These are phyloP conservation scores for Nicotiana obtusifolia DNA, from an alignment of 257 asterid species.

Conservation along the genomic window DNA sequence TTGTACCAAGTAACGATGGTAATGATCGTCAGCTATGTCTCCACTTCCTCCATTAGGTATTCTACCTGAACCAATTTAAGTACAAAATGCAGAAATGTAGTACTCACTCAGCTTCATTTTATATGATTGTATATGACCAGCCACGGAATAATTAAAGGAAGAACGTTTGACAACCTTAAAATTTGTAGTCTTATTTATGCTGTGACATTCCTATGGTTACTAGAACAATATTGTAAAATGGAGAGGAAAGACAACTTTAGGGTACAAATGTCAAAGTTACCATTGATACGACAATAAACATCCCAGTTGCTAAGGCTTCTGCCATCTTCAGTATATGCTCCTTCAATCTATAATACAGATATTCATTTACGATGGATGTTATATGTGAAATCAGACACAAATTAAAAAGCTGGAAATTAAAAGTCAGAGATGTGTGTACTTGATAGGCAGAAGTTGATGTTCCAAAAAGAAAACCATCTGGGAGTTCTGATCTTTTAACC, in stretches of 20 bases:
- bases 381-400: neutral
- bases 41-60: conserved; percentile 33
- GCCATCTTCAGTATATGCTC: conserved; percentile 27
- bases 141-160: neutral
- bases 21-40: conserved; percentile 38
- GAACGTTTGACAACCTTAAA: neutral
- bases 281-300: conserved; percentile 11
- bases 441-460: conserved; percentile 15
- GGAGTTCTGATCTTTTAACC: neutral
- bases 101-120: no score
- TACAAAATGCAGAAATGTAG: neutral
- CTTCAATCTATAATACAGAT: conserved; percentile 17
- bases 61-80: conserved; percentile 19
- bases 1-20: conserved; percentile 37
- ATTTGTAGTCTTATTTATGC: no score
- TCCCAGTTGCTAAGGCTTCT: conserved; percentile 27
- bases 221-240: no score
- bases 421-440: neutral
- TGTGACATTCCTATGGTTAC: no score
- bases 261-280: neutral
- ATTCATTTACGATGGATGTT: neutral
- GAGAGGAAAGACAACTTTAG: no score
- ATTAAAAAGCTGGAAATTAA: neutral
- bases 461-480: conserved; percentile 15
- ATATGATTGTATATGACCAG: no score